Evolutionary conservation across 768 basidiomycete genomes (phyloP), one percentile per base, ranked within the genome.

Genomic region (Chlorophyllum brunneum): DNA sequence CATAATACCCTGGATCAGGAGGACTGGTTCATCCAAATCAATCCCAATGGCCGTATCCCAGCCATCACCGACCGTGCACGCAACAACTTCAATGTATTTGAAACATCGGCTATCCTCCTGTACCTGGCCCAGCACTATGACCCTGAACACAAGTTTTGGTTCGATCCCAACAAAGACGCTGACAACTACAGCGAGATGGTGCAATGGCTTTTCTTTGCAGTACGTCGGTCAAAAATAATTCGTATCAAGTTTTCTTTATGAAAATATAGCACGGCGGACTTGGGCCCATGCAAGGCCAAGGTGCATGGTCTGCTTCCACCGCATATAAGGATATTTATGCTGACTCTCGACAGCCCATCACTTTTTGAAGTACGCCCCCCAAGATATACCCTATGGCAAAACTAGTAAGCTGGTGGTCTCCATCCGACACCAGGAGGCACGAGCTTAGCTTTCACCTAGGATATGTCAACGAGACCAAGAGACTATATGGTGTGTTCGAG

Each of bases 141-240:
- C 67, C 83, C 75, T 58, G 80, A 88, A n/a, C 68, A 76, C 64
- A 76, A 80, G 58, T 86, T 93, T 60, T 78, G 70, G 59, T 92
- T 86, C 67, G 76, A 85, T 58, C 67, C 73, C 3, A 67, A 59
- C 16, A 71, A 62, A 15, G 69, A 80, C 2, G 75, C 81, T 4
- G 74, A 87, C 39, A 74, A 83, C 29, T 82, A 85, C 60, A 86
- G 81, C 61, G 83, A 87, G 67, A 75, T 81, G 70, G 61, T 90
- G 20, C 90, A 91, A 62, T 95, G 91, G 93, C 82, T 93, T 46
- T 90, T 92, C 72, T 94, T 92, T 58, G 78, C 83, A 11, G 85
- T 85, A 55, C 51, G 64, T 54, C n/a, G 7, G 4, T 24, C 9
- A 5, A 6, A 1, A 23, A 24, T 42, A 16, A 13, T 11, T 41